Percentiles rank a stretch among this genome's conserved stretches.
Conservation (phyloP, 305 asterid genomes). For the Petunia hybrid region DNA sequence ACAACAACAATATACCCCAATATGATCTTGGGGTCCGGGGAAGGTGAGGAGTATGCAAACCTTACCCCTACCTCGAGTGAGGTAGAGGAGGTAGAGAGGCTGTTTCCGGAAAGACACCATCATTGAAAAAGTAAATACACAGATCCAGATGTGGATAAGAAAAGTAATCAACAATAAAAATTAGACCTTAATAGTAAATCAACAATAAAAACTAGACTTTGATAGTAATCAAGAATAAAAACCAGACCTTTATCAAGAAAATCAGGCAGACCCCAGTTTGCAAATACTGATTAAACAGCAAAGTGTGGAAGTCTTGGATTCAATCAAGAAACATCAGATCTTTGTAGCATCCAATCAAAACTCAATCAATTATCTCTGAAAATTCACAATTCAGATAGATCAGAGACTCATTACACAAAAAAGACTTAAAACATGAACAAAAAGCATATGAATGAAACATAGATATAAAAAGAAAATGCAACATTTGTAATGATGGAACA, state of each 20-base stretch:
- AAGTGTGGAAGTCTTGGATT: constrained; percentile 48
- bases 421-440: neutral
- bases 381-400: constrained; percentile 50
- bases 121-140: constrained; percentile 22
- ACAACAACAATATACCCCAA: constrained; percentile 11
- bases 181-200: constrained; percentile 56
- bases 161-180: constrained; percentile 16
- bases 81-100: too few relatives aligned
- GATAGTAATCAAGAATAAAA: neutral
- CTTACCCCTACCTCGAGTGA: too few relatives aligned
- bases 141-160: constrained; percentile 48
- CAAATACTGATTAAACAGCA: constrained; percentile 45
- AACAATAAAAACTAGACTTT: neutral
- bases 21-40: neutral
- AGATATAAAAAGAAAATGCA: constrained; percentile 31
- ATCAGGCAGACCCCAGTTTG: constrained; percentile 50
- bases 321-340: constrained; percentile 55
- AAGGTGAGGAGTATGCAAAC: too few relatives aligned
- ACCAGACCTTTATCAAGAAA: constrained; percentile 56
- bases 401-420: constrained; percentile 38
- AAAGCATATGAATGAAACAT: constrained; percentile 29
- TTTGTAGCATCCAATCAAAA: constrained; percentile 56
- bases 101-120: neutral
- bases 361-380: constrained; percentile 46
- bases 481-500: constrained; percentile 42